Base-by-base conservation (phyloP, 768 basidiomycete species). In the Russula olivacea region DNA sequence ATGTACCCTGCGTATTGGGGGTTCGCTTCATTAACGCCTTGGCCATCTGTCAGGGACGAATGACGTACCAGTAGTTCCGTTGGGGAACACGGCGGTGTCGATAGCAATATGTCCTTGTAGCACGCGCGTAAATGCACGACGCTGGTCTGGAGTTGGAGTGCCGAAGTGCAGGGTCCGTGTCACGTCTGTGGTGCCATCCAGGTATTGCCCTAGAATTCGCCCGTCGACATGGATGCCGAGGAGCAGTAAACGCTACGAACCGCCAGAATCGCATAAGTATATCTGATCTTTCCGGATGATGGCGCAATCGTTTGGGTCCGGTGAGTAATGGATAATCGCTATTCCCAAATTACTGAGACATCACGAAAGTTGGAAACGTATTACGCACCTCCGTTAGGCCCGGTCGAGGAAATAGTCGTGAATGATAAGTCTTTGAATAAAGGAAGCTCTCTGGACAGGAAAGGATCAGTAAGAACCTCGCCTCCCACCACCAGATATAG, bases 251-350 rank as follows among this genome's bases (percentile, higher is more conserved):
- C 28, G 45, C 15, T 14, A 59, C 70, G 55, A 67, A 85, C 89
- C 91, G 71, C 95, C 95, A 43, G 91, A 93, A 71, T 98, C 95
- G 68, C 94, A 88, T 3, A 89, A 75, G 72, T 89, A 89, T 55
- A 89, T 80, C 77, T 90, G 83, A 50, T 93, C 86, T 70, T 84
- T 84, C 69, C 81, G 81, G 64, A 99, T 86, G 17, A 83, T 78
- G 0, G 88, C 87, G 68, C 87, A 91, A 65, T 87, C 82, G 8
- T 79, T 75, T 15, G 86, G 83, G 55, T 91, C 85, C 10, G 96
- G 94, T 3, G 80, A 78, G 74, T 99, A 99, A 71, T 98, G 96
- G 51, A 99, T 96, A 71, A 99, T 89, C 25, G 93, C 93, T 89
- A 38, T 30, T 30, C 58, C 19, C 49, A 19, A 28, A 17, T 21